Evolutionary conservation across 2,329 filamentous ascomycete genomes (phyloP).

Genomic region (Furcasterigmium sp.): DNA sequence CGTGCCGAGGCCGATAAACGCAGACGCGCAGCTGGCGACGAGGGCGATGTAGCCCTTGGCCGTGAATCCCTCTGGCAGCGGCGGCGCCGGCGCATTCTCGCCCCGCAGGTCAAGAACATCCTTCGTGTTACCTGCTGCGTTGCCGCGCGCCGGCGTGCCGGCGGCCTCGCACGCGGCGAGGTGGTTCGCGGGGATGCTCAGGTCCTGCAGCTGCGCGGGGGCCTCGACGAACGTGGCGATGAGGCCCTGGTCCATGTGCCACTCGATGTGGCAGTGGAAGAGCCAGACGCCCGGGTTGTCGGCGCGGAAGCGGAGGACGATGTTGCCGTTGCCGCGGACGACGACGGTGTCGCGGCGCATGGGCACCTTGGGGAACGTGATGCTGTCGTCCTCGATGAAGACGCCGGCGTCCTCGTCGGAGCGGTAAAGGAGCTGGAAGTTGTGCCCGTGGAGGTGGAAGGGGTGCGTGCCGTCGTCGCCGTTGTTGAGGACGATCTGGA

Average conservation of each 20-base stretch:
- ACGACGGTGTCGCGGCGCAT: conserved; percentile 44
- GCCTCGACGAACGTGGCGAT: conserved; percentile 30
- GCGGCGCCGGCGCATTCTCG: conserved; percentile 10
- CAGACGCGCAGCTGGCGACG: conserved; percentile 11
- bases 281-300: conserved; percentile 42
- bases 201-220: conserved; percentile 37
- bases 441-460: conserved; percentile 72
- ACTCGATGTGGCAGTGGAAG: conserved; percentile 50
- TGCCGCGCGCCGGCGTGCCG: conserved; percentile 41
- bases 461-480: conserved; percentile 53
- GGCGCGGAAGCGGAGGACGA: conserved; percentile 38
- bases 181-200: conserved; percentile 30
- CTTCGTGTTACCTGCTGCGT: conserved; percentile 54
- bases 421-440: conserved; percentile 44
- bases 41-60: conserved; percentile 14
- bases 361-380: conserved; percentile 30
- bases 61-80: conserved; percentile 12
- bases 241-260: conserved; percentile 45
- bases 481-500: conserved; percentile 57
- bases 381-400: conserved; percentile 31
- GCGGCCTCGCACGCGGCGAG: conserved; percentile 28
- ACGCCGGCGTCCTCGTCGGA: conserved; percentile 13
- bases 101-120: conserved; percentile 42
- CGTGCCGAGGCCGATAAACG: conserved; percentile 9
- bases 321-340: conserved; percentile 40